phyloP scores from a whole-genome alignment of 768 basidiomycete species.

The Suillus sp. region DNA sequence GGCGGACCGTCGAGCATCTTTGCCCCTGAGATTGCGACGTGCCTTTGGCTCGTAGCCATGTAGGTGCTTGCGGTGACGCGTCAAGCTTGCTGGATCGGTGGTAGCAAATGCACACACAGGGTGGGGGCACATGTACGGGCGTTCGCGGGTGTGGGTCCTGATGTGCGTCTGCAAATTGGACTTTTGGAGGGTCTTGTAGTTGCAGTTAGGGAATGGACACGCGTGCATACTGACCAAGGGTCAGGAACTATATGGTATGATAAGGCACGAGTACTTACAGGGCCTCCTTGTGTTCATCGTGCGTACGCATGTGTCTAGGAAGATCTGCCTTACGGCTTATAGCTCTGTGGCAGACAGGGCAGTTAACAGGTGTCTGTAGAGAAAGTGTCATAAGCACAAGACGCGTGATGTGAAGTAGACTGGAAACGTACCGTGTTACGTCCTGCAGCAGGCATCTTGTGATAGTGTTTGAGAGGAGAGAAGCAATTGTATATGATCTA shows the following conservation, averaged over 20 bases:
- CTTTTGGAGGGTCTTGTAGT: conserved; percentile 26
- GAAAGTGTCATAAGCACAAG: background rate
- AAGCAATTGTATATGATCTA: background rate
- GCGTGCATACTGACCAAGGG: conserved; percentile 24
- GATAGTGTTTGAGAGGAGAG: background rate
- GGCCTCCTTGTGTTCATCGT: conserved; percentile 24
- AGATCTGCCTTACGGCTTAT: conserved; percentile 31
- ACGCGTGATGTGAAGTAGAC: background rate
- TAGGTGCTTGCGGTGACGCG: conserved; percentile 22
- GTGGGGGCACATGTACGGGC: conserved; percentile 21
- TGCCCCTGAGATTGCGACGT: background rate
- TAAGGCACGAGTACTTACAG: conserved; percentile 21
- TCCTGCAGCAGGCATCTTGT: background rate
- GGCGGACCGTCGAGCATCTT: conserved; percentile 8
- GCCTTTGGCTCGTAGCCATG: conserved; percentile 24
- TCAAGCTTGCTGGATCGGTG: conserved; percentile 28
- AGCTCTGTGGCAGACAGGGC: conserved; percentile 18
- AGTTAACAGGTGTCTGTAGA: conserved; percentile 15
- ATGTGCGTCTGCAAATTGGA: conserved; percentile 32
- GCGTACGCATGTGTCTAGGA: conserved; percentile 28
- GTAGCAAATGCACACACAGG: conserved; percentile 21
- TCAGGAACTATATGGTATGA: conserved; percentile 8
- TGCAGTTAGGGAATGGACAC: conserved; percentile 27
- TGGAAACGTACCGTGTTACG: background rate
- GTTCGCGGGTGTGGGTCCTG: conserved; percentile 24